Conservation (phyloP, 1,284 basidiomycete species). For the Fomitiporia mediterranea region DNA sequence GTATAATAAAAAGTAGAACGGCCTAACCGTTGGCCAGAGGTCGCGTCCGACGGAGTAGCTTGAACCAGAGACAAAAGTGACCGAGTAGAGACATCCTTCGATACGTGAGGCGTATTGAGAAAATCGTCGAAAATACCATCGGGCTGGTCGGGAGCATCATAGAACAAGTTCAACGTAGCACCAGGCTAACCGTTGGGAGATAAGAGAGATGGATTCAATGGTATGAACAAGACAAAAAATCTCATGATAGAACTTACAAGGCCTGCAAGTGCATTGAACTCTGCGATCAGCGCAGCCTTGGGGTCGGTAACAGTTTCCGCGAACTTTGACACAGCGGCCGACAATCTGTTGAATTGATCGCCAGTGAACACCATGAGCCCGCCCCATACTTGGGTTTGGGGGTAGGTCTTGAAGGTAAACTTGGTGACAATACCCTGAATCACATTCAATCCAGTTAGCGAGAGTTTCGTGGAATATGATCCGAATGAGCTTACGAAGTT, state of each 20-base stretch:
- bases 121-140: slow-evolving; percentile 47
- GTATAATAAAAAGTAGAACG: neutral
- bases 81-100: slow-evolving; percentile 36
- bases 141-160: slow-evolving; percentile 47
- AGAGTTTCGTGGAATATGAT: neutral
- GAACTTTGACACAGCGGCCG: slow-evolving; percentile 48
- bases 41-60: slow-evolving; percentile 38
- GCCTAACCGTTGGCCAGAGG: slow-evolving; percentile 38
- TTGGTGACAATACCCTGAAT: slow-evolving; percentile 55
- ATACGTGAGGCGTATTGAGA: slow-evolving; percentile 35
- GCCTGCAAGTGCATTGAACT: slow-evolving; percentile 45
- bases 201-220: neutral
- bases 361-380: slow-evolving; percentile 43
- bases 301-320: slow-evolving; percentile 45
- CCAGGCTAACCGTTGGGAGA: slow-evolving; percentile 28
- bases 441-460: neutral
- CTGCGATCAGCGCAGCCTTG: slow-evolving; percentile 55
- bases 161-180: slow-evolving; percentile 41
- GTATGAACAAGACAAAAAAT: neutral
- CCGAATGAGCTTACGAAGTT: slow-evolving; percentile 44
- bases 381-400: slow-evolving; percentile 58
- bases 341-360: slow-evolving; percentile 35
- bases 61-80: slow-evolving; percentile 40
- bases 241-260: slow-evolving; percentile 28
- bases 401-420: slow-evolving; percentile 49